Conservation (phyloP, 73 alveolate species). For the Paramecium primaurelia region DNA sequence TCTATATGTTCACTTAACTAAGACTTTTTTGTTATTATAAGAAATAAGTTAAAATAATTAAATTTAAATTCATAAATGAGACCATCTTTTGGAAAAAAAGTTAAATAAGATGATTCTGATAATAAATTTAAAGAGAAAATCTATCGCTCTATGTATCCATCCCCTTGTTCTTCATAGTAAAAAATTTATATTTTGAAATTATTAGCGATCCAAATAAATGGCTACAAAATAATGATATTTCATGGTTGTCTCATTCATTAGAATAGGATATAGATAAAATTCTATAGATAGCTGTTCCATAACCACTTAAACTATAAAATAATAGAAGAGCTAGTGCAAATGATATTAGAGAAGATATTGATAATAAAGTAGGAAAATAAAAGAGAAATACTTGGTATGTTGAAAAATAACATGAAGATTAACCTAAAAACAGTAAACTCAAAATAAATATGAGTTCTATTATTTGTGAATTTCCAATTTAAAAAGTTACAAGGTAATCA, state of each 20-base stretch:
- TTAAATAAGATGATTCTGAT: background rate
- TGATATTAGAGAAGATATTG: background rate
- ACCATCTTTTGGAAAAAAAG: background rate
- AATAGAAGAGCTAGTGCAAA: background rate
- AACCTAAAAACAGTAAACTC: background rate
- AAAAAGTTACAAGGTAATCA: background rate
- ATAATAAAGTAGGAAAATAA: background rate
- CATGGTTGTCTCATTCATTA: background rate
- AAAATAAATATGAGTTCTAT: background rate
- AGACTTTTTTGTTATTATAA: background rate
- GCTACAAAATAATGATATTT: background rate
- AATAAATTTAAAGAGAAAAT: background rate
- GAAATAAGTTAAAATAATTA: background rate
- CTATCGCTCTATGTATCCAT: background rate
- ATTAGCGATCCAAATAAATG: background rate
- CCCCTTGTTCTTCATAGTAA: constrained; percentile 15
- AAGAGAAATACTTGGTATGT: background rate
- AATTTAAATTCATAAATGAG: background rate
- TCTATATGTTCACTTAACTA: background rate
- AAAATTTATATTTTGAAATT: background rate
- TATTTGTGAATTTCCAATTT: constrained; percentile 1
- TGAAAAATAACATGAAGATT: background rate
- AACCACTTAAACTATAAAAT: background rate
- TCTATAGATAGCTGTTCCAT: background rate
- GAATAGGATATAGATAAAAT: background rate